Evolutionary conservation across 1,284 basidiomycete species (phyloP), one percentile per base, ranked within the genome.

Genomic region (Austroboletus novae-zelandiae): DNA sequence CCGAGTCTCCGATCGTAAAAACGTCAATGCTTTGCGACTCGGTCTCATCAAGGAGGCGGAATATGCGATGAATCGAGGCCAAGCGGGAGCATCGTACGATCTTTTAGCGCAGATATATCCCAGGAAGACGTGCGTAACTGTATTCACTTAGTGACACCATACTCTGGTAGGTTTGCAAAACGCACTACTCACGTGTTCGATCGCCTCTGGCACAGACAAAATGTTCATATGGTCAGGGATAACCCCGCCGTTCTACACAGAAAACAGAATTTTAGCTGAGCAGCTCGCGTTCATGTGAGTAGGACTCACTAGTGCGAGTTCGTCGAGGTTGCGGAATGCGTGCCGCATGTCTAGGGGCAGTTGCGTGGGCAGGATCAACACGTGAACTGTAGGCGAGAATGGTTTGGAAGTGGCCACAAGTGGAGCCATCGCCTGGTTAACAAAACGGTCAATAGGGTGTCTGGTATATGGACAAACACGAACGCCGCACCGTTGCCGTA

Each of bases 201-300:
- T 61, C 17, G 85, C 85, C 43, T 86, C 80, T 9, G 64, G 50
- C 13, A 71, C 70, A 14, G 83, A 74, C n/a, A 90, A 61, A 20
- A 91, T 67, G 61, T 91, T 89, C 86, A 91, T 90, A 57, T 91
- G 86, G 56, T 88, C 81, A 11, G 86, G 85, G 40, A 79, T 68
- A 31, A 76, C 66, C 15, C 75, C 75, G 25, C 70, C 72, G 50
- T 87, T 87, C 88, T 91, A 30, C 8, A 34, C 3, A 35, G n/a
- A 32, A 32, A n/a, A 14, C 9, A n/a, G 2, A 34, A 5, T 1
- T 9, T 36, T 1, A 56, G 43, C 23, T 2, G 8, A 34, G 20
- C 41, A 34, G 15, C 20, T 29, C n/a, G 10, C n/a, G 35, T 40
- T n/a, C 9, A 23, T 20, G 9, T 15, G 18, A 9, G 14, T 17